Base-by-base conservation (phyloP, 1,284 basidiomycete genomes). In the Ustilago sp. region DNA sequence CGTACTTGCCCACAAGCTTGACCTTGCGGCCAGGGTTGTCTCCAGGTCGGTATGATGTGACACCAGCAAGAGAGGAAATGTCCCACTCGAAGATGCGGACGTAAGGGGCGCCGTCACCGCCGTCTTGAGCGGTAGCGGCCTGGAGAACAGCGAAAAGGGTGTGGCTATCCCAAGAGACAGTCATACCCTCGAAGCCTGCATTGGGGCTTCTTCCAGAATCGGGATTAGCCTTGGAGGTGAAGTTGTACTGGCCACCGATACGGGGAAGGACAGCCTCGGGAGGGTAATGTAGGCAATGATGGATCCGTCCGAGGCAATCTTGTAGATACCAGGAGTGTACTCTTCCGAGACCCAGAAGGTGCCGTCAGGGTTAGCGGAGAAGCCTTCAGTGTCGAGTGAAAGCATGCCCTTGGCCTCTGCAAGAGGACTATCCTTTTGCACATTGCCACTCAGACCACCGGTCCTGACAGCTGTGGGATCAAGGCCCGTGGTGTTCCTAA, bases 301-400 rank as follows among this genome's bases (percentile, higher is more conserved):
- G 3, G 87, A 76, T 4, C 90, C 90, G 80, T 81, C 1, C 86
- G 81, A 1, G 87, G 86, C 86, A 89, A 90, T 32, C 87, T 88
- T 75, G 83, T 92, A 91, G 80, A 92, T 89, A 80, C 91, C 91
- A 4, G 91, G 90, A 0, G 91, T 91, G 81, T 92, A 92, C 85
- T 92, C 90, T 77, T 92, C 91, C 65, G 89, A 90, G 31, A 89
- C 87, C 59, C 55, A 55, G 50, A 59, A 47, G 36, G 43, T 74
- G 76, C 90, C 91, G 80, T 92, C 91, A 0, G 85, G 79, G 74
- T 90, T 89, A 3, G 89, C 84, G 1, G 90, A 89, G 3, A 92
- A 82, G 3, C 91, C 91, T 79, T 93, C 91, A 0, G 88, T 86
- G 77, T 93, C 91, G 15, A 91, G 76, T 0, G 88, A 87, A 47